phyloP scores from a whole-genome alignment of 768 basidiomycete species.

The Lepiota venenata region DNA sequence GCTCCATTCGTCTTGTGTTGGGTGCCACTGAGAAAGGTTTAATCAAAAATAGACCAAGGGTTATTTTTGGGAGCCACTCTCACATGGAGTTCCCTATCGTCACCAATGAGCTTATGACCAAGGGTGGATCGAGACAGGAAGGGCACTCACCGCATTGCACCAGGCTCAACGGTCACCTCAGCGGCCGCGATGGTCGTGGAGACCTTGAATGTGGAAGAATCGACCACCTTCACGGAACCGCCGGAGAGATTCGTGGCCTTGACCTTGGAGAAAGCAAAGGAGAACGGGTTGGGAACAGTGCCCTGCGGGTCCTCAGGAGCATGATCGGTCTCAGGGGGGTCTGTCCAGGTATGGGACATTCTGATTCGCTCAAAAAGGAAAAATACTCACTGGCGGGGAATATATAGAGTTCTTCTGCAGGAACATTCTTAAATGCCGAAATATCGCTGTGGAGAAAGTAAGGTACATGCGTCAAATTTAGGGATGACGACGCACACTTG shows the following conservation, averaged over 20 bases:
- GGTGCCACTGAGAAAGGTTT: slow-evolving; percentile 53
- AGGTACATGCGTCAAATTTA: neutral
- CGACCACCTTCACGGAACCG: slow-evolving; percentile 48
- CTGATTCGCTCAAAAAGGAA: neutral
- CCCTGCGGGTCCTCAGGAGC: slow-evolving; percentile 43
- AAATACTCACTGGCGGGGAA: slow-evolving; percentile 40
- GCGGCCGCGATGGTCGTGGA: slow-evolving; percentile 53
- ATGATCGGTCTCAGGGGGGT: slow-evolving; percentile 21
- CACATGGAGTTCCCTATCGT: slow-evolving; percentile 52
- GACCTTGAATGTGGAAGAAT: slow-evolving; percentile 48
- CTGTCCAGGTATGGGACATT: slow-evolving; percentile 19
- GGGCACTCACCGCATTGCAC: slow-evolving; percentile 43
- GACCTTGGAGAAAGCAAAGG: slow-evolving; percentile 45
- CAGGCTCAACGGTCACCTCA: slow-evolving; percentile 55
- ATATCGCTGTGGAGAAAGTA: slow-evolving; percentile 19
- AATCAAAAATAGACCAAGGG: neutral
- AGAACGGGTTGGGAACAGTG: slow-evolving; percentile 38
- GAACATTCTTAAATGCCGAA: slow-evolving; percentile 39
- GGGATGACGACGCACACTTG: slow-evolving; percentile 23
- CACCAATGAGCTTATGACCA: neutral
- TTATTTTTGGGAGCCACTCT: slow-evolving; percentile 13
- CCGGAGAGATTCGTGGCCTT: slow-evolving; percentile 41
- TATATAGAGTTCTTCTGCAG: slow-evolving; percentile 46
- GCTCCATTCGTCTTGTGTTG: slow-evolving; percentile 63
- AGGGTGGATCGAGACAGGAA: neutral